These are phyloP conservation scores for Schrenkiella parvula DNA, from an alignment of 345 rosid genomes.

Conservation along the genomic window DNA sequence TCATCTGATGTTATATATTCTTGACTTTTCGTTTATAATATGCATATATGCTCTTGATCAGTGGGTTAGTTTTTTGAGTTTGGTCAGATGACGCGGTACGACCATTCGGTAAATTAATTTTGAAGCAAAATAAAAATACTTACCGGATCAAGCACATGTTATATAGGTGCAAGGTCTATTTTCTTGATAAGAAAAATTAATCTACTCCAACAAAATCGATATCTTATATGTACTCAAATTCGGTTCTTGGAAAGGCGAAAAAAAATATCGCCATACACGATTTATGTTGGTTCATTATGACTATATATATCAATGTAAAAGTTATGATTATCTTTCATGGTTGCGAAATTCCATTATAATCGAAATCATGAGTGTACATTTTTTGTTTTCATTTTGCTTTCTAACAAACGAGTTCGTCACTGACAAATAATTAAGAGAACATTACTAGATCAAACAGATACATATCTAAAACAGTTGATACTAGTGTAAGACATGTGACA, in stretches of 20 bases:
- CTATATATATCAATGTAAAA: not conserved
- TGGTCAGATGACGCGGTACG: not conserved
- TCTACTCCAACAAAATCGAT: not conserved
- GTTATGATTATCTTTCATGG: not conserved
- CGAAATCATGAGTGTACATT: not conserved
- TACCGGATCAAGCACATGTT: not conserved
- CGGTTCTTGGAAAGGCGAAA: not conserved
- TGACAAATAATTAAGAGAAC: not conserved
- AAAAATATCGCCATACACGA: not conserved
- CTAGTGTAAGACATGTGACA: not conserved
- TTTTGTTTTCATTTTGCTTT: not conserved
- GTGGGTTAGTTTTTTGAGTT: not conserved
- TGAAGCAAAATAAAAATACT: slow-evolving; percentile 4
- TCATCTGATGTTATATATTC: not conserved
- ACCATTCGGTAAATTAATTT: slow-evolving; percentile 10
- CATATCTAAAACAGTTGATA: not conserved
- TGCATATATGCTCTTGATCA: not conserved
- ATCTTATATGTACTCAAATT: not conserved
- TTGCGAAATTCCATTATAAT: not conserved
- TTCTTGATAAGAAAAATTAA: not conserved
- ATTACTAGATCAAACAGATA: not conserved
- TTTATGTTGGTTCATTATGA: not conserved
- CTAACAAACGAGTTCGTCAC: not conserved
- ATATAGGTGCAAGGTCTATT: not conserved
- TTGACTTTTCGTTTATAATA: not conserved